These are phyloP conservation scores for Polygonum maritimum DNA, from an alignment of 148 eudicot genomes.

Conservation along the genomic window DNA sequence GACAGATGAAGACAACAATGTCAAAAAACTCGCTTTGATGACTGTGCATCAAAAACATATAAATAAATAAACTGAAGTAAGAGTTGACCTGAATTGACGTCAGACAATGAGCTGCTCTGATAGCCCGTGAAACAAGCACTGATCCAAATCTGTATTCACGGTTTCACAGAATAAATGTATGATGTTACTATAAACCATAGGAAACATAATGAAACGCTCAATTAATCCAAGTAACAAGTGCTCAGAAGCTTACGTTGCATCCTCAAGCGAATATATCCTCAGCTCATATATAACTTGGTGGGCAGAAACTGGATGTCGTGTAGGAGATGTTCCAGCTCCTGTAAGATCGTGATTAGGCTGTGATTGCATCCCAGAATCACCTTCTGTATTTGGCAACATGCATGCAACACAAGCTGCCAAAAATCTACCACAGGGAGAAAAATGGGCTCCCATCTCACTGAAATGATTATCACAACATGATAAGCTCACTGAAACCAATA, in stretches of 20 bases:
- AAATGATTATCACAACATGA: slow-evolving; percentile 14
- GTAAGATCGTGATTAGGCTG: slow-evolving; percentile 45
- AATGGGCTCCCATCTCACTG: slow-evolving; percentile 99
- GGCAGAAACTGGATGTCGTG: slow-evolving; percentile 92
- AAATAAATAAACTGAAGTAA: neutral
- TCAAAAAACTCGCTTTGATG: neutral
- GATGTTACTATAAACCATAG: neutral
- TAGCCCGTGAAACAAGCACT: slow-evolving; percentile 88
- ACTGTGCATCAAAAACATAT: neutral
- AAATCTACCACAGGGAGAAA: slow-evolving; percentile 97
- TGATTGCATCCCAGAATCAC: slow-evolving; percentile 55
- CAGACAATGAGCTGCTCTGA: slow-evolving; percentile 99
- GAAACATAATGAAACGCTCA: neutral
- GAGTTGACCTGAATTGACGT: slow-evolving; percentile 91
- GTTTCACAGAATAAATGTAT: neutral
- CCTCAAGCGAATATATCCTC: slow-evolving; percentile 92
- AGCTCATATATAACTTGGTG: slow-evolving; percentile 92
- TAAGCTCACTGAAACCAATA: neutral
- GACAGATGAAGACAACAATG: neutral
- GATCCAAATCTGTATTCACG: slow-evolving; percentile 55
- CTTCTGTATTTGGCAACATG: slow-evolving; percentile 60
- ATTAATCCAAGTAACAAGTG: too few relatives aligned
- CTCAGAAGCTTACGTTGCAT: slow-evolving; percentile 56
- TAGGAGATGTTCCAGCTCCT: slow-evolving; percentile 76
- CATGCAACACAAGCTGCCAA: slow-evolving; percentile 99